Base-by-base conservation (phyloP, 2,329 filamentous ascomycete genomes). In the Knufia petricola region DNA sequence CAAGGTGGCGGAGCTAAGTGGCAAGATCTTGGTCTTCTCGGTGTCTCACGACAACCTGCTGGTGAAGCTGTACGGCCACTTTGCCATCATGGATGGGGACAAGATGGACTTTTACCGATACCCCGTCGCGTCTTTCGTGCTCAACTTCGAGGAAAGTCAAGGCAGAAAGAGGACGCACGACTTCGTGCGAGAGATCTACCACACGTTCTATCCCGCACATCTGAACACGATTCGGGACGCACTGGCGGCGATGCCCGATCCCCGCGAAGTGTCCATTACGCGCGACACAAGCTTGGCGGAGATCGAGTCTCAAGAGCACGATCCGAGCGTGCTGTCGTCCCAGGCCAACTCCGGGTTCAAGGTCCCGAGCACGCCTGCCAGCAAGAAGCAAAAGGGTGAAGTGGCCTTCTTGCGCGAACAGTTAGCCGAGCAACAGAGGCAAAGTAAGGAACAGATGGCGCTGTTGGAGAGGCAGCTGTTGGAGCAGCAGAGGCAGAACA, bases 171-270 rank as follows among this genome's bases (percentile, higher is more conserved):
- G n/a, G n/a, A n/a, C n/a, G n/a, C n/a, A n/a, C n/a, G n/a, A n/a
- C n/a, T n/a, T n/a, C n/a, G 41, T 50, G 3, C 28, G 41, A 46
- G 41, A 46, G 30, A 30, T 50, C 10, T 50, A 50, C 24, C n/a
- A 50, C 20, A 38, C 13, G n/a, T 50, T 50, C 41, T 46, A 46
- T 24, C 48, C 48, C 4, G 21, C 20, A 4, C 41, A 50, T 36
- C 21, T 46, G 17, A 46, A 46, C 12, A 46, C 41, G 17, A 46
- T 50, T 23, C 17, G 26, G 20, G 41, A 46, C 23, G 48, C 30
- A 17, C 41, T 50, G 10, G 21, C 39, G 19, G 8, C 39, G 13
- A 42, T 42, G 21, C n/a, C 41, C 8, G 34, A 41, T 41, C 34
- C 36, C 23, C 34, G 38, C n/a, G n/a, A n/a, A n/a, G n/a, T n/a